Base-by-base conservation (phyloP, 306 rosid species). In the Malus fusca region DNA sequence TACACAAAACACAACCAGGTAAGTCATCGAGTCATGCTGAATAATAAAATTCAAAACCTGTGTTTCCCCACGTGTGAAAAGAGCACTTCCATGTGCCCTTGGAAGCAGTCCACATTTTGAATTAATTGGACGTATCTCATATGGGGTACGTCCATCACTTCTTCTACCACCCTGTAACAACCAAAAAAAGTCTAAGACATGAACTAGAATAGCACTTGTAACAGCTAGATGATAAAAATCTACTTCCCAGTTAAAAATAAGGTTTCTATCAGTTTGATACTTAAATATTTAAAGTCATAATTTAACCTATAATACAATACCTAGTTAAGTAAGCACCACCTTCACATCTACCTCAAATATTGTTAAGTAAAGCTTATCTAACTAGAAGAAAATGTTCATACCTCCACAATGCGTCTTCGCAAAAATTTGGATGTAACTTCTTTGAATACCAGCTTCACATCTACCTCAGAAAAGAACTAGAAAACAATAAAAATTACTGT, bases 81-180 rank as follows among this genome's bases (percentile, higher is more conserved):
- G 97, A 42, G 99, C 80, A 85, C 99, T 92, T 78, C 99, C 99
- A 82, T 95, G 99, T 63, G 97, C 97, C 80, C 99, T 92, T 63
- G 99, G 99, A 83, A 95, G 88, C 78, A 95, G 84, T 19, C 97
- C 89, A 87, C 97, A 90, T 70, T 87, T 90, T 62, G 99, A 83
- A 83, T 88, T 80, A 65, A 95, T 89, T 75, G 97, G 90, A 43
- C 99, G 99, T 78, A 95, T 90, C 77, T 51, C 96, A 11, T 77
- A 77, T 33, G 90, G 91, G 30, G 89, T 81, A 66, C 99, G 85
- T 61, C 99, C 97, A 84, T 95, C 99, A 22, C 99, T 95, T 84
- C 99, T 92, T 84, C 85, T 90, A 42, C 96, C 99, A 30, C 92
- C 96, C 99, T 95, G 74, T 59, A 67, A 68, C 75, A 77, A 68